Base-by-base conservation (phyloP, 164 flowering plant genomes). In the Litsea cubeba region DNA sequence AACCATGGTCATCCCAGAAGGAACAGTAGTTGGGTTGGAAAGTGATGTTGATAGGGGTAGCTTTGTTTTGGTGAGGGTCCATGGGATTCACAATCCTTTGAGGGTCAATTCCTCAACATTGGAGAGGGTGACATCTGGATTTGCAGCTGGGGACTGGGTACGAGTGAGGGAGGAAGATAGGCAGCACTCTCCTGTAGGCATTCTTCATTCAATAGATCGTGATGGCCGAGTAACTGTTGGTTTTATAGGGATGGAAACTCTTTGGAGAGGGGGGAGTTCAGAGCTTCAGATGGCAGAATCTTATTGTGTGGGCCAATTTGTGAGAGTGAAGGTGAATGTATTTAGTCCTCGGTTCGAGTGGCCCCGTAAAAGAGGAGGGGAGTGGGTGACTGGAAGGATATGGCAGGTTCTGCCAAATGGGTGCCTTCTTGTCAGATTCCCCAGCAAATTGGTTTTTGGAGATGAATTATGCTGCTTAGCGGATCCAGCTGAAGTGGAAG, bases 61-160 rank as follows among this genome's bases (percentile, higher is more conserved):
- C 62, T 90, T 81, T 81, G 87, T 89, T 69, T 79, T 95, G 68
- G 94, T 93, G 25, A 86, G 92, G 79, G 89, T 93, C 35, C 98
- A 82, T 69, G 94, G 97, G 10, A 78, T 91, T 72, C 97, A 90
- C 80, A 93, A 91, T 81, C 99, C 99, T 4, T 62, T 89, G 67
- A 84, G 97, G 78, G 86, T 91, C 51, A 88, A 82, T 57, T 72
- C 71, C 20, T 89, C 87, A 15, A 83, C 87, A 24, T 69, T 95
- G 12, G 99, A 95, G 77, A 88, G 99, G 50, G 92, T 91, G 65
- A 89, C 90, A 7, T 81, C 74, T 79, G 97, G 97, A 25, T 81
- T 93, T 75, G 92, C 96, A 5, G 89, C 91, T 30, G 97, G 97
- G 22, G 99, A 91, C 72, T 95, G 99, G 97, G 90, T 95, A 24